These are phyloP conservation scores for Pseudognaphalium luteoalbum DNA, from an alignment of 129 eudicot genomes.

Conservation along the genomic window DNA sequence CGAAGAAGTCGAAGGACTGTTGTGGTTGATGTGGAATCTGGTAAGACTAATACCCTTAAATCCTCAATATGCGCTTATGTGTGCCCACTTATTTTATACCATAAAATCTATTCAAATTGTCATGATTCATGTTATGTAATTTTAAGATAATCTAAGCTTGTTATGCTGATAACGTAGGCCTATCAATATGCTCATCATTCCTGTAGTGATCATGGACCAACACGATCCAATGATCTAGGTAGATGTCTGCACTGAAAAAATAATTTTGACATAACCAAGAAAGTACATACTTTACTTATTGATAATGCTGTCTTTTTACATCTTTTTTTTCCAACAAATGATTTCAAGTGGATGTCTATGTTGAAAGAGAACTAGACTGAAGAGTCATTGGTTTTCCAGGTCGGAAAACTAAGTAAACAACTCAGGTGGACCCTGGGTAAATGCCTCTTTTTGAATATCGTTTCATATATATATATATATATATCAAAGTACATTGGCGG, in stretches of 20 bases:
- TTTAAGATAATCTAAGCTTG: not conserved
- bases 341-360: not conserved
- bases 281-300: too few relatives aligned
- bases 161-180: not conserved
- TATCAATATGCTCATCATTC: too few relatives aligned
- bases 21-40: constrained; percentile 69
- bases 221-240: too few relatives aligned
- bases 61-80: not conserved
- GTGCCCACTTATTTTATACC: not conserved
- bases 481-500: too few relatives aligned
- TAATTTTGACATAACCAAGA: too few relatives aligned
- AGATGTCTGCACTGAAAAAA: too few relatives aligned
- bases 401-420: not conserved
- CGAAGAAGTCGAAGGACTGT: constrained; percentile 48
- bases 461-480: too few relatives aligned
- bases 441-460: too few relatives aligned
- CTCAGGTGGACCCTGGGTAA: not conserved
- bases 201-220: too few relatives aligned
- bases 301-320: too few relatives aligned
- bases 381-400: not conserved
- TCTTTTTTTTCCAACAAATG: too few relatives aligned
- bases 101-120: not conserved
- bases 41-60: constrained; percentile 27
- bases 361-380: not conserved
- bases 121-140: not conserved